Evolutionary conservation across 345 rosid genomes (phyloP).

Genomic region (Noccaea caerulescens): DNA sequence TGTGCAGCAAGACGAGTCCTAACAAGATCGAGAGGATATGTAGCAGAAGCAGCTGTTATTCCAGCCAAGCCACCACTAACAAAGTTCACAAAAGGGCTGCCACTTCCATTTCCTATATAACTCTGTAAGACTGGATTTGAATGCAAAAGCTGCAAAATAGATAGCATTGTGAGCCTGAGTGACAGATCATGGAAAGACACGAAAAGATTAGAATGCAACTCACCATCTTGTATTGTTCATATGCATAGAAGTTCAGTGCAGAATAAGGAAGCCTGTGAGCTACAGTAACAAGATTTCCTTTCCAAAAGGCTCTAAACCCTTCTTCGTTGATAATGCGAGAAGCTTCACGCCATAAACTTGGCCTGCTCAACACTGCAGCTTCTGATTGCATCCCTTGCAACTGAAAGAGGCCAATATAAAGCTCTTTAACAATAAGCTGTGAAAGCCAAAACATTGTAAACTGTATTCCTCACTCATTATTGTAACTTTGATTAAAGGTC

Average conservation of each 20-base stretch:
- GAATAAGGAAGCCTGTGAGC: constrained; percentile 94
- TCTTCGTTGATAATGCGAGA: constrained; percentile 80
- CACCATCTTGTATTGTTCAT: constrained; percentile 74
- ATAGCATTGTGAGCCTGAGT: constrained; percentile 11
- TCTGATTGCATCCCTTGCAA: constrained; percentile 97
- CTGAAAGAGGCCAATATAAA: constrained; percentile 55
- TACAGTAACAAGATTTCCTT: constrained; percentile 88
- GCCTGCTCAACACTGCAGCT: constrained; percentile 60
- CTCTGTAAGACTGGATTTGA: constrained; percentile 49
- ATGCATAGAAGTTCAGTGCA: constrained; percentile 79
- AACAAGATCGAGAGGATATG: constrained; percentile 94
- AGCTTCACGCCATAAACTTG: constrained; percentile 82
- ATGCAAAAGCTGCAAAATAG: constrained; percentile 62
- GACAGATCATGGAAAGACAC: constrained; percentile 9
- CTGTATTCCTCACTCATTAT: too few species aligned
- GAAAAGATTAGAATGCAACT: constrained; percentile 30
- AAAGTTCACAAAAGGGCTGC: constrained; percentile 61
- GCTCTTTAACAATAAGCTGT: constrained; percentile 12
- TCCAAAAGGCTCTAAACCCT: constrained; percentile 97
- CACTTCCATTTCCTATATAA: constrained; percentile 45
- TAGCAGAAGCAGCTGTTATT: constrained; percentile 86
- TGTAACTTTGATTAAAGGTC: too few species aligned
- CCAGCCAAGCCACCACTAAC: constrained; percentile 94
- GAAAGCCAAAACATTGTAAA: not conserved
- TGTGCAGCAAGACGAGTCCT: constrained; percentile 98